phyloP scores from a whole-genome alignment of 1,284 basidiomycete genomes.

The Fomitopsis betulina region DNA sequence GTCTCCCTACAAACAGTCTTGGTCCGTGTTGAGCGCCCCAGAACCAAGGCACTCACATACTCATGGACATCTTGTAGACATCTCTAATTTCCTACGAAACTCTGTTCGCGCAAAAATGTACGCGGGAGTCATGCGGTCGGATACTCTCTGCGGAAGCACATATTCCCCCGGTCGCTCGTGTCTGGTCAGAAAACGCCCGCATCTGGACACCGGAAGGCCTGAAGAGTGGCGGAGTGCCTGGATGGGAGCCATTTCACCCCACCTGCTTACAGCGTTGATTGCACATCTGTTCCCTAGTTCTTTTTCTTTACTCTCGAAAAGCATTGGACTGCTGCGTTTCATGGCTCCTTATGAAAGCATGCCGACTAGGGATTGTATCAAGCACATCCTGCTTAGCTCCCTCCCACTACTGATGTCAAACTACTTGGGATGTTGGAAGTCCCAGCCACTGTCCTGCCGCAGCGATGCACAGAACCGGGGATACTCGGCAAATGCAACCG shows the following conservation, averaged over 20 bases:
- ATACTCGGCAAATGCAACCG: too few relatives aligned
- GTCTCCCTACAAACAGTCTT: slow-evolving; percentile 46
- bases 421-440: too few relatives aligned
- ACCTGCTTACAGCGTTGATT: slow-evolving; percentile 36
- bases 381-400: too few relatives aligned
- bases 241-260: slow-evolving; percentile 52
- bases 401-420: too few relatives aligned
- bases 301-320: too few relatives aligned
- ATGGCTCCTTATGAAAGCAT: too few relatives aligned
- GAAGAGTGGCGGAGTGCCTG: slow-evolving; percentile 19
- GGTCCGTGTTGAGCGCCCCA: slow-evolving; percentile 27
- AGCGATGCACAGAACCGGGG: too few relatives aligned
- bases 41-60: background rate
- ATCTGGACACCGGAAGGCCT: slow-evolving; percentile 13
- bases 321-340: too few relatives aligned
- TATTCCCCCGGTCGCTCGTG: slow-evolving; percentile 62
- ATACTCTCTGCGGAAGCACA: slow-evolving; percentile 65
- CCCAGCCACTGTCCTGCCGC: too few relatives aligned
- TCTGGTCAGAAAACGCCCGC: slow-evolving; percentile 35
- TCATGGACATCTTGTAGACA: slow-evolving; percentile 29
- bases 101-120: slow-evolving; percentile 58
- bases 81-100: slow-evolving; percentile 50
- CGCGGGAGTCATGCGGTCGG: slow-evolving; percentile 42
- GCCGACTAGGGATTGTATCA: too few relatives aligned
- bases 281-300: too few relatives aligned